Percentiles rank a stretch among this genome's conserved stretches.
Evolutionary conservation across 2,329 filamentous ascomycete genomes (phyloP).

Genomic region (Madurella mycetomatis): DNA sequence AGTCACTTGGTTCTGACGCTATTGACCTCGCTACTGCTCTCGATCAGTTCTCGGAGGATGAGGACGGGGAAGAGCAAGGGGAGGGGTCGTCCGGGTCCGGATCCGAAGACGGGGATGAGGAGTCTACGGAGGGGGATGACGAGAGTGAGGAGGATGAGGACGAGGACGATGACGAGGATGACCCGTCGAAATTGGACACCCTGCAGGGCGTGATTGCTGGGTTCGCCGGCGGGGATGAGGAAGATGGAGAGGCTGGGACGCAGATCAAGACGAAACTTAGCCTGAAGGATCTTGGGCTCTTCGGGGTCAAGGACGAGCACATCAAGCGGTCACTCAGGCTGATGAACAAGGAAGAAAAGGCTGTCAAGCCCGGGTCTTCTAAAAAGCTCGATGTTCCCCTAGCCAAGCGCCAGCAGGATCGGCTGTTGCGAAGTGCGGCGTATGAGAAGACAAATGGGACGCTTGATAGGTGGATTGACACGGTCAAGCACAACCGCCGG

Average conservation of each 20-base stretch:
- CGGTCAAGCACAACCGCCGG: slow-evolving; percentile 87
- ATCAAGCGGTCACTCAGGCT: slow-evolving; percentile 77
- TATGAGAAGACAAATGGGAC: slow-evolving; percentile 91
- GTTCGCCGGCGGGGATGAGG: slow-evolving; percentile 61
- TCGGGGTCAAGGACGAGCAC: slow-evolving; percentile 66
- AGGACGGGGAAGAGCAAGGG: slow-evolving; percentile 43
- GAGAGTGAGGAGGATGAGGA: slow-evolving; percentile 33
- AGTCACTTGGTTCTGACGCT: slow-evolving; percentile 55
- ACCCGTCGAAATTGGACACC: slow-evolving; percentile 57
- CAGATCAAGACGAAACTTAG: slow-evolving; percentile 63
- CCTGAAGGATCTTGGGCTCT: slow-evolving; percentile 68
- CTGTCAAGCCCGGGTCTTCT: slow-evolving; percentile 50
- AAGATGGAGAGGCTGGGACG: slow-evolving; percentile 41
- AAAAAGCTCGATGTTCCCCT: slow-evolving; percentile 79
- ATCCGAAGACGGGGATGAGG: slow-evolving; percentile 39
- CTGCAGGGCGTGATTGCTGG: slow-evolving; percentile 66
- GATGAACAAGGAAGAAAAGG: slow-evolving; percentile 60
- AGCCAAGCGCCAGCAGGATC: slow-evolving; percentile 80
- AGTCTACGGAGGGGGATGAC: slow-evolving; percentile 38
- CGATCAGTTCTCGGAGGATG: slow-evolving; percentile 51
- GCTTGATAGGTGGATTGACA: slow-evolving; percentile 86
- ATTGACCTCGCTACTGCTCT: slow-evolving; percentile 56
- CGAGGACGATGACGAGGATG: slow-evolving; percentile 38
- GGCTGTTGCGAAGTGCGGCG: slow-evolving; percentile 73
- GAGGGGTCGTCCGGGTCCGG: slow-evolving; percentile 41